A percentile compares a stretch with the other conserved stretches of the same genome.
Conservation (phyloP, 2,329 filamentous ascomycete species). For the Dothistroma septosporum region DNA sequence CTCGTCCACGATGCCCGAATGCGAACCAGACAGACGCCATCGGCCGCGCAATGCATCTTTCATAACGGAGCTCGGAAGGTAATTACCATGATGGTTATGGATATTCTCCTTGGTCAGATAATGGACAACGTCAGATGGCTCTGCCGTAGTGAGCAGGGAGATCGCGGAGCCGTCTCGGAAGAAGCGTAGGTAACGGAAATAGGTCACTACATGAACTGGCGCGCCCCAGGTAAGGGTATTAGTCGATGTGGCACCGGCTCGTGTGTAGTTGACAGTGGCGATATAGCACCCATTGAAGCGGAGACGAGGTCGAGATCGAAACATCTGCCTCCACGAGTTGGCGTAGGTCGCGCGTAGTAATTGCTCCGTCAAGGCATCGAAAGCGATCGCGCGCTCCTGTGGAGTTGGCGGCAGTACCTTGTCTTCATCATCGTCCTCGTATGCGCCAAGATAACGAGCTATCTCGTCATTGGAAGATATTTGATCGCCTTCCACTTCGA, state of each 20-base stretch:
- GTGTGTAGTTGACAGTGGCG: slow-evolving; percentile 90
- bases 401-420: slow-evolving; percentile 16
- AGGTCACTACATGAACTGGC: slow-evolving; percentile 92
- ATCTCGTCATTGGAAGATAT: slow-evolving; percentile 25
- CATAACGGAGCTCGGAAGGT: slow-evolving; percentile 55
- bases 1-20: slow-evolving; percentile 14
- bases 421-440: slow-evolving; percentile 17
- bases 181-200: slow-evolving; percentile 94
- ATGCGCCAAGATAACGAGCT: slow-evolving; percentile 22
- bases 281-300: slow-evolving; percentile 97
- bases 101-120: slow-evolving; percentile 71
- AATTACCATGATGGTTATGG: slow-evolving; percentile 39
- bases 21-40: slow-evolving; percentile 60
- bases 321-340: slow-evolving; percentile 59
- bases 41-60: slow-evolving; percentile 62
- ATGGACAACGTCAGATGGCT: slow-evolving; percentile 84
- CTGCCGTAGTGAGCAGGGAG: slow-evolving; percentile 72
- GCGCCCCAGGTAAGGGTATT: slow-evolving; percentile 71
- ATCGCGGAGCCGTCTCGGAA: slow-evolving; percentile 84
- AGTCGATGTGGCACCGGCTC: slow-evolving; percentile 68
- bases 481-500: slow-evolving; percentile 52
- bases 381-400: slow-evolving; percentile 23
- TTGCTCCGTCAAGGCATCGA: slow-evolving; percentile 23
- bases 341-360: slow-evolving; percentile 31
- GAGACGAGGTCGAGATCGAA: slow-evolving; percentile 75